A percentile compares a stretch with the other conserved stretches of the same genome.
Evolutionary conservation across 2,329 filamentous ascomycete species (phyloP).

Genomic region (Fusarium nisikadoi): DNA sequence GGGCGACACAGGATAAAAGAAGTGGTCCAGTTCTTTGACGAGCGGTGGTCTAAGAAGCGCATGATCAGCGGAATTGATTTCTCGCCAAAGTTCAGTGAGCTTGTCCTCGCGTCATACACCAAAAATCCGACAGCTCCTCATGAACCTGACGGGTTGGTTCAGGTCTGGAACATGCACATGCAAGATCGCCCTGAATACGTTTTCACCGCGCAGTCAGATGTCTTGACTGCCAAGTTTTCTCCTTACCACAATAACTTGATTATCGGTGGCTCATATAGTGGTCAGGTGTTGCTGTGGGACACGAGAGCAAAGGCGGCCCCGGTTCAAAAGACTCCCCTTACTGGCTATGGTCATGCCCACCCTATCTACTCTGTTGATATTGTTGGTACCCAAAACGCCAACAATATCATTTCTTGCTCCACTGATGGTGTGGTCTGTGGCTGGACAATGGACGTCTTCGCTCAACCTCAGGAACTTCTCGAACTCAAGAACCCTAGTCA

Average conservation of each 20-base stretch:
- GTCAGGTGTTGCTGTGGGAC: conserved; percentile 97
- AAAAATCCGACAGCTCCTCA: conserved; percentile 96
- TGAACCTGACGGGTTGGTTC: conserved; percentile 91
- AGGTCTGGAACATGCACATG: conserved; percentile 97
- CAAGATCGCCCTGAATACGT: conserved; percentile 95
- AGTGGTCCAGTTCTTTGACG: conserved; percentile 91
- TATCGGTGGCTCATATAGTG: conserved; percentile 94
- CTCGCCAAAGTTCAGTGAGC: conserved; percentile 93
- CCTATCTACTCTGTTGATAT: conserved; percentile 96
- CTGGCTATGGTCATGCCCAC: conserved; percentile 94
- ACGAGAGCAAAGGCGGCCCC: conserved; percentile 89
- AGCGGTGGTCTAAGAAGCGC: conserved; percentile 95
- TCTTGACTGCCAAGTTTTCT: conserved; percentile 96
- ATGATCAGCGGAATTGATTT: conserved; percentile 97
- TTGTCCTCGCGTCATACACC: conserved; percentile 93
- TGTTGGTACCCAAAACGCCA: conserved; percentile 97
- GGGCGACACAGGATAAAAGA: conserved; percentile 84
- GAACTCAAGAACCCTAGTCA: conserved; percentile 87
- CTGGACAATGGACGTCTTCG: conserved; percentile 98
- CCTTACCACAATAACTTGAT: conserved; percentile 97
- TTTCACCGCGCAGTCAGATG: conserved; percentile 95
- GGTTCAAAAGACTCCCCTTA: conserved; percentile 95
- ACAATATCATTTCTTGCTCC: conserved; percentile 97
- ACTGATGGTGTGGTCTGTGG: conserved; percentile 97
- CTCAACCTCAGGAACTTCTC: conserved; percentile 93